Evolutionary conservation across 768 basidiomycete species (phyloP).

Genomic region (Hortiboletus campestris): DNA sequence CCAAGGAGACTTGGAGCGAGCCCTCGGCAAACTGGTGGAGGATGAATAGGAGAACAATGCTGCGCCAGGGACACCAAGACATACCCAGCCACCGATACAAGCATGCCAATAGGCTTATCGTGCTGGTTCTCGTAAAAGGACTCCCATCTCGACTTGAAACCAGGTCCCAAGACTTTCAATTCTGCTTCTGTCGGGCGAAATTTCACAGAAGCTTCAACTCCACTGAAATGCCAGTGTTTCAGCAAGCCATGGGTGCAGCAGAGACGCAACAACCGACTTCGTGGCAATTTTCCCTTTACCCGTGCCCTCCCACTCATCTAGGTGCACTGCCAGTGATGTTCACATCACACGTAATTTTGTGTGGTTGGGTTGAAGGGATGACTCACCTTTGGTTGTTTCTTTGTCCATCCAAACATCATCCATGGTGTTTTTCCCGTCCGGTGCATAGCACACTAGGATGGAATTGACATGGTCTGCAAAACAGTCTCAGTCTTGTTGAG

Average conservation of each 20-base stretch:
- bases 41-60: background rate
- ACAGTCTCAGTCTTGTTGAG: background rate
- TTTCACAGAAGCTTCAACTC: conserved; percentile 52
- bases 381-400: background rate
- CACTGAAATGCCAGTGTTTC: conserved; percentile 34
- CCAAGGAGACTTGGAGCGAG: conserved; percentile 12
- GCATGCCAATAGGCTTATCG: conserved; percentile 55
- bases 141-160: conserved; percentile 30
- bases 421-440: background rate
- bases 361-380: background rate
- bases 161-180: conserved; percentile 43
- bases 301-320: conserved; percentile 31
- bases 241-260: background rate
- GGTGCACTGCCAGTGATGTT: conserved; percentile 20
- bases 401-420: conserved; percentile 1
- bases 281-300: conserved; percentile 52
- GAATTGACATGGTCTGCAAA: background rate
- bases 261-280: conserved; percentile 39
- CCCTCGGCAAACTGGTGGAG: conserved; percentile 20
- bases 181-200: conserved; percentile 52
- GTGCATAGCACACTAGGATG: background rate
- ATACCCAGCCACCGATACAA: conserved; percentile 43
- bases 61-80: background rate
- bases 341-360: background rate
- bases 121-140: conserved; percentile 23